A percentile compares a stretch with the other conserved stretches of the same genome.
Conservation (phyloP, 2,329 filamentous ascomycete genomes). For the Stachybotrys elegans region DNA sequence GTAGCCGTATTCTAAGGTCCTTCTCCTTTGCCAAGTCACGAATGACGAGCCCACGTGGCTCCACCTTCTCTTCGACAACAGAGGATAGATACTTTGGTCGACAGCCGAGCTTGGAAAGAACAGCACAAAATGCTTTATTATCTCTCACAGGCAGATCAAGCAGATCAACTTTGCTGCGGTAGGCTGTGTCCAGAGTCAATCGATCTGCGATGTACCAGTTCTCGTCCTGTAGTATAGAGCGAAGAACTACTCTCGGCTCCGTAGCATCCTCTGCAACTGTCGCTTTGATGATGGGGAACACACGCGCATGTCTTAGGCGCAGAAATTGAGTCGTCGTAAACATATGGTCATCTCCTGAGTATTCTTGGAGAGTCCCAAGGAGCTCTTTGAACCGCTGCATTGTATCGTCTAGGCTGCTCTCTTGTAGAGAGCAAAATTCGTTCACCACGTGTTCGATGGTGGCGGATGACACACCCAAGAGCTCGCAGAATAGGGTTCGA, state of each 20-base stretch:
- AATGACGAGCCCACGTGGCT: neutral
- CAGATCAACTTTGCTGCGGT: conserved; percentile 3
- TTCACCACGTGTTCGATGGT: conserved; percentile 3
- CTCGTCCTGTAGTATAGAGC: neutral
- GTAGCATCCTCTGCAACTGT: neutral
- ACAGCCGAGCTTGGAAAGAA: neutral
- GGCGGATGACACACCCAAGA: neutral
- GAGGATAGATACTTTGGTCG: neutral
- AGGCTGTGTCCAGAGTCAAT: conserved; percentile 1
- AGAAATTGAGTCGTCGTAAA: neutral
- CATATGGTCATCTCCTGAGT: neutral
- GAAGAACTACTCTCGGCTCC: neutral
- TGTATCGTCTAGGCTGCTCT: neutral
- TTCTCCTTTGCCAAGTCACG: conserved; percentile 1
- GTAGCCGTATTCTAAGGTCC: neutral
- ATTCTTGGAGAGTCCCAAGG: neutral
- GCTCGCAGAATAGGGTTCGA: conserved; percentile 2
- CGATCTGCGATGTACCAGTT: conserved; percentile 6
- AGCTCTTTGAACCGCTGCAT: conserved; percentile 3
- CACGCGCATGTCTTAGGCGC: conserved; percentile 1
- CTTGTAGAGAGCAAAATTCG: conserved; percentile 3
- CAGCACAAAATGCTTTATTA: neutral
- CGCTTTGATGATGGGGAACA: conserved; percentile 1
- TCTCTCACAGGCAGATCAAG: conserved; percentile 1
- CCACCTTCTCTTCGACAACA: neutral